phyloP scores from a whole-genome alignment of 208 protist genomes.

The Acanthamoeba comandoni region DNA sequence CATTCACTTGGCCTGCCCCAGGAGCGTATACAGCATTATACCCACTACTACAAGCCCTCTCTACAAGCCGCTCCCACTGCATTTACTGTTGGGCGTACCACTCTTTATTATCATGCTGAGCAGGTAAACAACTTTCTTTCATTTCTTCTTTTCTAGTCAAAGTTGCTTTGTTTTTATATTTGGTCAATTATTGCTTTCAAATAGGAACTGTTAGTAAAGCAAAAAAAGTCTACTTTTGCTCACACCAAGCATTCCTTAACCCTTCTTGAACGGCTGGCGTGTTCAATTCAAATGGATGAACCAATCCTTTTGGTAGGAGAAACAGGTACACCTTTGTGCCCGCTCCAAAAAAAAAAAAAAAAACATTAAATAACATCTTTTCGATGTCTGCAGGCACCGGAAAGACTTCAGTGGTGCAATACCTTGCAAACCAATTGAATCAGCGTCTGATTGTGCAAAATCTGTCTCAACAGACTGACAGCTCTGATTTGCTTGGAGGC shows the following conservation, averaged over 20 bases:
- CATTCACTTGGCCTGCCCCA: constrained; percentile 71
- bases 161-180: background rate
- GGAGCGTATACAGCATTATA: constrained; percentile 76
- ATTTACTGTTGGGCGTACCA: constrained; percentile 77
- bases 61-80: background rate
- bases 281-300: constrained; percentile 93
- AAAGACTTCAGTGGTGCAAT: constrained; percentile 92
- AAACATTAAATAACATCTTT: no score
- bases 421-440: constrained; percentile 87
- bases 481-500: constrained; percentile 98
- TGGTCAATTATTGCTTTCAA: constrained; percentile 5
- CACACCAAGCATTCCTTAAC: constrained; percentile 93
- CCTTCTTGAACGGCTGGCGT: constrained; percentile 95
- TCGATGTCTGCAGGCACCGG: constrained; percentile 84
- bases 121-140: no score
- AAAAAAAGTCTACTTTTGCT: constrained; percentile 90
- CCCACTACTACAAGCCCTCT: constrained; percentile 79
- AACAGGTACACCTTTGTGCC: constrained; percentile 91
- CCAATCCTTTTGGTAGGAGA: constrained; percentile 98
- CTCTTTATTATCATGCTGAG: constrained; percentile 9
- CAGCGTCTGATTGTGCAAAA: constrained; percentile 92
- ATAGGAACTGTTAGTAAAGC: constrained; percentile 8
- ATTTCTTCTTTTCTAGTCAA: background rate
- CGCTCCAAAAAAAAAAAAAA: no score
- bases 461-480: constrained; percentile 98